Evolutionary conservation across 2,329 filamentous ascomycete genomes (phyloP).

Genomic region (Cercospora brassicicola): DNA sequence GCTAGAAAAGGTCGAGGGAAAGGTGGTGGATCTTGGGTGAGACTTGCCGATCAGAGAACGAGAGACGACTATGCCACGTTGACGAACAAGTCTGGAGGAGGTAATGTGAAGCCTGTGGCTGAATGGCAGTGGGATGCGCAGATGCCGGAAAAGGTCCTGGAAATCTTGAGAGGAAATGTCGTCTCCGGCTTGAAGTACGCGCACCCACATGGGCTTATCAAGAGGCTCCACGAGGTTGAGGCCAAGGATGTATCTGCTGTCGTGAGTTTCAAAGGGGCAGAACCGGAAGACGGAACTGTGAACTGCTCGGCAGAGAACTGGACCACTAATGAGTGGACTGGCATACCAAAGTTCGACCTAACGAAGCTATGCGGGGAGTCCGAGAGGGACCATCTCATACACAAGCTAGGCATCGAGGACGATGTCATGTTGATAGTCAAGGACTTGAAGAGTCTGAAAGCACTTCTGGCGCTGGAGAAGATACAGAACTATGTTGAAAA

Average conservation of each 20-base stretch:
- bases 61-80: constrained; percentile 2
- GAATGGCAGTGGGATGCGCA: constrained; percentile 44
- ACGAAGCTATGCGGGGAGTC: neutral
- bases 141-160: constrained; percentile 57
- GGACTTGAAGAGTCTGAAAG: neutral
- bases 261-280: neutral
- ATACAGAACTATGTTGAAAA: constrained; percentile 5
- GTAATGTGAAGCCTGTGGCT: constrained; percentile 5
- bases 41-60: constrained; percentile 10
- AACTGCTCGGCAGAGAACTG: neutral
- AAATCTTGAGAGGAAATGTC: constrained; percentile 52
- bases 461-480: neutral
- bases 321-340: neutral
- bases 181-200: constrained; percentile 45
- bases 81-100: neutral
- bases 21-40: constrained; percentile 3
- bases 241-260: neutral
- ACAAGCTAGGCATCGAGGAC: neutral
- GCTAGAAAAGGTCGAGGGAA: neutral
- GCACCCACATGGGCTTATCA: neutral
- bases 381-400: neutral
- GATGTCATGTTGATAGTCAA: neutral
- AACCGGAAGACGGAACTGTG: neutral
- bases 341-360: constrained; percentile 5
- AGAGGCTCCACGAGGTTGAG: neutral